These are phyloP conservation scores for Colletotrichum tofieldiae DNA, from an alignment of 2,329 filamentous ascomycete species.

Conservation along the genomic window DNA sequence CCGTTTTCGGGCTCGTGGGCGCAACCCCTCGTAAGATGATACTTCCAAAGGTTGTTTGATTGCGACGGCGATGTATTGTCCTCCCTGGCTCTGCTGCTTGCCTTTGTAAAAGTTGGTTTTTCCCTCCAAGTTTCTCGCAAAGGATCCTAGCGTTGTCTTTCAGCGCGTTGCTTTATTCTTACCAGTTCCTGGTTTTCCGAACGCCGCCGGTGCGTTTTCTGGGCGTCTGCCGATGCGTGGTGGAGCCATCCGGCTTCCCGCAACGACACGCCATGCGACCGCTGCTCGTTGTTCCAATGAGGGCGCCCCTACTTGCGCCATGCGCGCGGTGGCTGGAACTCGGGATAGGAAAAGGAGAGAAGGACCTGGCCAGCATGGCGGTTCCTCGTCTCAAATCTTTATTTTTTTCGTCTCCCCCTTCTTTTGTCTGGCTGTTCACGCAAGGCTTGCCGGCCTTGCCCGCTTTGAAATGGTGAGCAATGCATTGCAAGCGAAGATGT, in stretches of 20 bases:
- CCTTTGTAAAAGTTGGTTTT: background rate
- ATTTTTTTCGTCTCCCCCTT: background rate
- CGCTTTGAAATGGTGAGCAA: background rate
- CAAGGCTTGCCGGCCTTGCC: background rate
- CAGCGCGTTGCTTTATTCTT: background rate
- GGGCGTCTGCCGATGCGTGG: conserved; percentile 10
- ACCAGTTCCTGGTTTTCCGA: background rate
- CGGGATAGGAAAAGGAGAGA: background rate
- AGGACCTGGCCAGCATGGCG: background rate
- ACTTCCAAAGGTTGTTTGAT: background rate
- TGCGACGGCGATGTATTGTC: background rate
- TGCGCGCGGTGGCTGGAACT: conserved; percentile 1
- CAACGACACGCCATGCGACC: conserved; percentile 4
- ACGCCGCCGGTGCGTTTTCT: background rate
- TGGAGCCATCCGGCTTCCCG: conserved; percentile 10
- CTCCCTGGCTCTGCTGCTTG: background rate
- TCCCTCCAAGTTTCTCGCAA: background rate
- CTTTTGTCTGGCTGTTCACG: background rate
- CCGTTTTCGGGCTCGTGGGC: background rate
- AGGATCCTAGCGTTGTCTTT: background rate
- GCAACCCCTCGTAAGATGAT: conserved; percentile 3
- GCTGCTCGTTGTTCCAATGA: background rate
- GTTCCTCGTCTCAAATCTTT: background rate
- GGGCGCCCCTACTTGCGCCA: background rate
- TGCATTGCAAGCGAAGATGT: background rate